phyloP scores from a whole-genome alignment of 257 asterid genomes.

The Orobanche coerulescens region DNA sequence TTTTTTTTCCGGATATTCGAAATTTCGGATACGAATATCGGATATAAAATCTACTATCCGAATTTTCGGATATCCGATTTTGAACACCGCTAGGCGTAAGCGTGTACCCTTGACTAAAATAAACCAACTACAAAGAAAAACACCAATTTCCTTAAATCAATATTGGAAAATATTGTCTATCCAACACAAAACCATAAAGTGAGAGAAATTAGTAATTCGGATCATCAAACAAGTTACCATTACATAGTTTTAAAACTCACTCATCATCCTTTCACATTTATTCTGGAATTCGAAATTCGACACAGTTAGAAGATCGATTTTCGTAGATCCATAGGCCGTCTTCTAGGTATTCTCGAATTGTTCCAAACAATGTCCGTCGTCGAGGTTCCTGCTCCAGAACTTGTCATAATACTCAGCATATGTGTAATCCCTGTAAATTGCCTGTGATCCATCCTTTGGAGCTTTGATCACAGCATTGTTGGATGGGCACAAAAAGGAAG shows the following conservation, averaged over 20 bases:
- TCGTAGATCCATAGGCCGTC: background rate
- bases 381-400: slow-evolving; percentile 85
- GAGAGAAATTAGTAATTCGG: background rate
- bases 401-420: slow-evolving; percentile 68
- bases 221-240: background rate
- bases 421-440: slow-evolving; percentile 51
- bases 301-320: background rate
- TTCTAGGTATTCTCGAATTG: slow-evolving; percentile 40
- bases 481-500: slow-evolving; percentile 73
- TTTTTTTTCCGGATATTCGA: too few relatives aligned
- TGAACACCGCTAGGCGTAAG: too few relatives aligned
- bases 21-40: too few relatives aligned
- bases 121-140: too few relatives aligned
- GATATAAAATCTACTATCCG: too few relatives aligned
- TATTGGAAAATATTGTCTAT: too few relatives aligned
- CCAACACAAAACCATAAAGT: too few relatives aligned
- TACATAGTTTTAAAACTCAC: background rate
- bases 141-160: too few relatives aligned
- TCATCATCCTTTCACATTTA: background rate
- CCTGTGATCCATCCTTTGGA: slow-evolving; percentile 44
- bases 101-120: too few relatives aligned
- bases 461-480: slow-evolving; percentile 56
- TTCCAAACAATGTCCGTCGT: slow-evolving; percentile 74
- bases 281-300: background rate
- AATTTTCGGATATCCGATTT: too few relatives aligned